Base-by-base conservation (phyloP, 2,329 filamentous ascomycete genomes). In the Aspergillus japonicus region DNA sequence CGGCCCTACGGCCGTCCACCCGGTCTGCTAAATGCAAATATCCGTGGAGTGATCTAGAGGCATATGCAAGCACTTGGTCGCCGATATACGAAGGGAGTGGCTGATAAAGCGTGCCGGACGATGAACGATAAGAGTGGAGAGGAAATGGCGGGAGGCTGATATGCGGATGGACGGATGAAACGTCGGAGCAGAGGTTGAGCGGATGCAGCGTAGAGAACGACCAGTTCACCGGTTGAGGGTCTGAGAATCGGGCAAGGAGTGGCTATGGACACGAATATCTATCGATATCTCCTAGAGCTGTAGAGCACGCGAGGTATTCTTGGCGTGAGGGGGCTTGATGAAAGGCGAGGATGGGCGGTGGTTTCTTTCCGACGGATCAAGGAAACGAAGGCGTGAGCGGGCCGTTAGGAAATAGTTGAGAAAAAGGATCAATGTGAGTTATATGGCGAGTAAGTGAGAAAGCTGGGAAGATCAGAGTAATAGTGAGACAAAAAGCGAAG, bases 1-100 rank as follows among this genome's bases (percentile, higher is more conserved):
- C 70, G 73, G 73, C 73, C 71, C 59, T 56, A 68, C 67, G 73
- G 72, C 73, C 73, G 72, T 71, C 73, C 67, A 71, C 71, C 69
- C 68, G 63, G 56, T 59, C 49, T 67, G 56, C 63, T 69, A 64
- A 53, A 62, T 53, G 58, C 54, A 50, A 60, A 55, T 60, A 63
- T 66, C 39, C 39, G 62, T 50, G 29, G 24, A 42, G 33, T 56
- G 23, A 50, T 23, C 42, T 54, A 50, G 62, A 57, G 47, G 47
- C 63, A 66, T 67, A 58, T 57, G 61, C 52, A 59, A 51, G 31
- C 47, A n/a, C 47, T 35, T 19, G 51, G 14, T 24, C n/a, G 53
- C 12, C n/a, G 42, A 31, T 8, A 7, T 16, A 29, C n/a, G 42
- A 31, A 19, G 31, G 26, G 16, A 19, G n/a, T n/a, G 26, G 16